A percentile compares a stretch with the other conserved stretches of the same genome.
Conservation (phyloP, 2,329 filamentous ascomycete genomes). For the Colletotrichum magnum region DNA sequence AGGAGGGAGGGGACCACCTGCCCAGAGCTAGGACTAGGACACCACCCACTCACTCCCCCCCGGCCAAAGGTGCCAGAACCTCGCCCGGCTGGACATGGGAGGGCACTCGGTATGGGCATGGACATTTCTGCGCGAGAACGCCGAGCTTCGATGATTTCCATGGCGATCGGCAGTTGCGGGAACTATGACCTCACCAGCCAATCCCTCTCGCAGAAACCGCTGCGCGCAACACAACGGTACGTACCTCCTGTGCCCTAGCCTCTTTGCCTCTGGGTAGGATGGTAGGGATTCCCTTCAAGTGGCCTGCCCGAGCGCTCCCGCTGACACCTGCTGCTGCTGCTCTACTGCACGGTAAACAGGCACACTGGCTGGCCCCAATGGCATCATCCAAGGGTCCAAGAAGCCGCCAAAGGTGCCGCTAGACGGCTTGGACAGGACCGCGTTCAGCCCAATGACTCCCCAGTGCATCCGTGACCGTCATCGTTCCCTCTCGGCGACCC, state of each 20-base stretch:
- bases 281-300: neutral
- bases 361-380: slow-evolving; percentile 15
- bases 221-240: slow-evolving; percentile 14
- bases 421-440: slow-evolving; percentile 27
- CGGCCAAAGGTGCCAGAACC: neutral
- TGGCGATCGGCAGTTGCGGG: slow-evolving; percentile 42
- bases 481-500: neutral
- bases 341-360: neutral
- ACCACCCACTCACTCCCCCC: neutral
- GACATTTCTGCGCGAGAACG: slow-evolving; percentile 1
- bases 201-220: slow-evolving; percentile 21
- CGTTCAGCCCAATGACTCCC: slow-evolving; percentile 32
- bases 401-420: slow-evolving; percentile 32
- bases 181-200: slow-evolving; percentile 42
- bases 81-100: slow-evolving; percentile 5
- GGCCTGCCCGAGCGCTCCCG: slow-evolving; percentile 11
- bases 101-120: neutral
- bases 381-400: slow-evolving; percentile 39
- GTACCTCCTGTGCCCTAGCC: neutral
- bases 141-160: slow-evolving; percentile 36
- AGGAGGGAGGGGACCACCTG: slow-evolving; percentile 2
- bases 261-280: neutral
- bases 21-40: slow-evolving; percentile 10
- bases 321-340: neutral
- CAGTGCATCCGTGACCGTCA: slow-evolving; percentile 26